Base-by-base conservation (phyloP, 2,329 filamentous ascomycete genomes). In the Knoxdaviesia capensis region DNA sequence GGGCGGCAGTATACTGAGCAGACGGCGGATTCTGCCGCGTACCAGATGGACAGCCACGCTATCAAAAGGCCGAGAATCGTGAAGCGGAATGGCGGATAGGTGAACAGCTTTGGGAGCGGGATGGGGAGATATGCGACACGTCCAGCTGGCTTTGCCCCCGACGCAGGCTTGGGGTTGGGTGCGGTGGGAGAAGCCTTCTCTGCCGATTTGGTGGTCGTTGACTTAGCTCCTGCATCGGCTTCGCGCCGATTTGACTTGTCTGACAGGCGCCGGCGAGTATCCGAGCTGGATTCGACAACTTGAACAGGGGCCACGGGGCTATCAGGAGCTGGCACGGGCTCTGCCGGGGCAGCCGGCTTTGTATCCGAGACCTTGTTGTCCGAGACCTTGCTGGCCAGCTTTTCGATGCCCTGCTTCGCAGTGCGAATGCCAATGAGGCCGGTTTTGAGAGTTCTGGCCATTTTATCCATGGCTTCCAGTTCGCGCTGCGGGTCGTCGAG, bases 381-480 rank as follows among this genome's bases (percentile, higher is more conserved):
- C 20, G 20, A 20, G 20, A 76, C 61, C 44, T 64, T 62, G 46
- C 64, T 62, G 50, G 74, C 68, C 6, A 77, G 58, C 7, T 69
- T 62, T 50, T 73, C 69, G 41, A 77, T 76, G 7, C 72, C 71
- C 42, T 65, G 62, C 48, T 69, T 71, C 20, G 69, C 68, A 9
- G 62, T 66, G 36, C 63, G 68, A 32, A 77, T 71, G 20, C 65
- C 63, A 31, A 61, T 54, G 5, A 73, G 56, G 4, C 66, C 68
- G 10, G 64, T 65, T 45, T 61, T 59, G n/a, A 77, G 56, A 0
- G 62, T 59, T 47, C 65, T 67, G 49, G 58, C 65, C 63, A 76
- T 71, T 42, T 66, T 62, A 40, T 63, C 61, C 38, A 63, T 60
- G 8, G 59, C 54, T 32, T 63, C 57, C 8, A 67, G 53, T 39